Evolutionary conservation across 2,329 filamentous ascomycete genomes (phyloP), one percentile per base, ranked within the genome.

Genomic region (Beauveria scarabaeidicola): DNA sequence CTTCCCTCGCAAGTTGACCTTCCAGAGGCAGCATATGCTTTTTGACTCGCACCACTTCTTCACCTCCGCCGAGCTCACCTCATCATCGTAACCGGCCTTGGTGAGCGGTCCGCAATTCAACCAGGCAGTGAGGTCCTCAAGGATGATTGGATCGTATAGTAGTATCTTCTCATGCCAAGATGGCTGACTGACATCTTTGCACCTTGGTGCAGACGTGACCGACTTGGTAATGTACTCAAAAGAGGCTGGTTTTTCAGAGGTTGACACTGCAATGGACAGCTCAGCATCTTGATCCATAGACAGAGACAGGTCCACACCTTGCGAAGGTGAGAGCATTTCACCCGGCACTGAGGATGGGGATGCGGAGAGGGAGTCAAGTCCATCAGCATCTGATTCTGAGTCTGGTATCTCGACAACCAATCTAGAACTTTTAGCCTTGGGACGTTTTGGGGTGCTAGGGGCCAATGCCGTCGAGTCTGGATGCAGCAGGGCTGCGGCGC

Each of bases 111-210:
- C 87, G 3, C 80, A 80, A 65, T 96, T 97, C 17, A 97, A 74
- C 89, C 91, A 97, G 0, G 77, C 74, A 0, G 92, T 82, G 15
- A 99, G 76, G 64, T 97, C 91, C 72, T 97, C 93, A 0, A 97
- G 73, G 1, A 94, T 80, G 47, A 99, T 88, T 0, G 93, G 91
- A 67, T 97, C 92, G 69, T 95, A 97, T 70, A 97, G 83, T 6
- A 97, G 77, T 51, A 99, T 97, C 74, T 91, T 95, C 73, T 97
- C 91, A 66, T 95, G 81, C 90, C 92, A 97, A 2, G 84, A 91
- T 15, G 84, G 84, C 2, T 79, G 69, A 7, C 64, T 63, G 1
- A 78, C 73, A 63, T 86, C 76, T 4, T 66, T 75, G 0, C 81
- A 77, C 13, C 76, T 76, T 3, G 83, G 78, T 4, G 78, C 76